Evolutionary conservation across 371 early-diverging fungal species (phyloP).

Genomic region (Dinochytrium kinnereticum): DNA sequence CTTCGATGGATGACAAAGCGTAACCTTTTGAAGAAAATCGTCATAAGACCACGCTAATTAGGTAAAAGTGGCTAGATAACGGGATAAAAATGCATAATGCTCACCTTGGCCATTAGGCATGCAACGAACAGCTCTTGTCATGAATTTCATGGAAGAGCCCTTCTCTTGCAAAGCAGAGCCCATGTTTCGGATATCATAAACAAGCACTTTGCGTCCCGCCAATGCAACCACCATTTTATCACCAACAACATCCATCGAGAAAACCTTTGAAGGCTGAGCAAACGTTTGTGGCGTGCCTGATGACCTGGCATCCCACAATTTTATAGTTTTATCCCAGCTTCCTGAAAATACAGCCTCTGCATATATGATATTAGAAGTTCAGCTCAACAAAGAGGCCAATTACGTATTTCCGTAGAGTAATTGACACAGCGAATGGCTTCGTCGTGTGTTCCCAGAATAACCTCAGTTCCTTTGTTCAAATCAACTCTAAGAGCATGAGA

Average conservation of each 20-base stretch:
- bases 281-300: slow-evolving; percentile 24
- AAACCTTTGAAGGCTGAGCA: slow-evolving; percentile 73
- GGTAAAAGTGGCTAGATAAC: too few species aligned
- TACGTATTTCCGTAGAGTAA: slow-evolving; percentile 24
- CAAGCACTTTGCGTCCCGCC: slow-evolving; percentile 73
- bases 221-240: slow-evolving; percentile 82
- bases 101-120: slow-evolving; percentile 85
- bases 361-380: background rate
- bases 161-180: slow-evolving; percentile 71
- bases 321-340: slow-evolving; percentile 88
- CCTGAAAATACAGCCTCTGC: slow-evolving; percentile 56
- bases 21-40: slow-evolving; percentile 69
- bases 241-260: slow-evolving; percentile 75
- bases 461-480: slow-evolving; percentile 62
- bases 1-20: slow-evolving; percentile 90
- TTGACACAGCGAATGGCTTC: slow-evolving; percentile 48
- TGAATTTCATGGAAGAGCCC: slow-evolving; percentile 81
- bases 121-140: slow-evolving; percentile 77
- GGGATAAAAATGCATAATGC: too few species aligned
- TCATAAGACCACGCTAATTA: too few species aligned
- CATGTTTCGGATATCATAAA: slow-evolving; percentile 87
- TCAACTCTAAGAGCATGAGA: slow-evolving; percentile 49
- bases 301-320: slow-evolving; percentile 79
- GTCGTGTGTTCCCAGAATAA: slow-evolving; percentile 51
- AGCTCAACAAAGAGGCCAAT: background rate